phyloP scores from a whole-genome alignment of 75 land plant genomes.

The Sequoia sempervirens region DNA sequence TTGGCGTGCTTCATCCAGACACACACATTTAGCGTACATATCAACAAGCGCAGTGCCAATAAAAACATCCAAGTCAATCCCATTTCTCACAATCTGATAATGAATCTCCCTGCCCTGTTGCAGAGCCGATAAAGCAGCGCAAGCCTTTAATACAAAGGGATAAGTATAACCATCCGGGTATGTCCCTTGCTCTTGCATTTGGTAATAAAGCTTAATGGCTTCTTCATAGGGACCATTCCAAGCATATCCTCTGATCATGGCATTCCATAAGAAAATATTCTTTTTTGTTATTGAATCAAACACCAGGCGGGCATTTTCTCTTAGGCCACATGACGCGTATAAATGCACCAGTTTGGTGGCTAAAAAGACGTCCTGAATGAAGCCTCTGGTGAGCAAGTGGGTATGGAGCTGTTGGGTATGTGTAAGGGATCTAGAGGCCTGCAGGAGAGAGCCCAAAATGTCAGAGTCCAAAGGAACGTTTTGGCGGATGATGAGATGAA shows the following conservation, averaged over 20 bases:
- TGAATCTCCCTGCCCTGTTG: conserved; percentile 4
- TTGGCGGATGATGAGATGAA: not conserved
- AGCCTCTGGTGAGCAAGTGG: not conserved
- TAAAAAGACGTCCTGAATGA: not conserved
- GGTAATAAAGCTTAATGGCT: conserved; percentile 9
- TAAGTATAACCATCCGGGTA: conserved; percentile 5
- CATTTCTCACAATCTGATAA: not conserved
- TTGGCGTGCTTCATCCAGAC: not conserved
- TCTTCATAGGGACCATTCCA: conserved; percentile 9
- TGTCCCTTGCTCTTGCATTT: conserved; percentile 12
- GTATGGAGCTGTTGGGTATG: not conserved
- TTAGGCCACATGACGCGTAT: not conserved
- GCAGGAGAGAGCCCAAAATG: conserved; percentile 1
- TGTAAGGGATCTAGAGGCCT: not conserved
- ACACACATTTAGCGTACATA: conserved; percentile 14
- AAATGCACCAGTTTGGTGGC: not conserved
- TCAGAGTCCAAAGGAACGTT: not conserved
- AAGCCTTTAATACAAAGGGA: conserved; percentile 2
- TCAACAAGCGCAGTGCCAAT: conserved; percentile 11
- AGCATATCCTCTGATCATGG: conserved; percentile 15
- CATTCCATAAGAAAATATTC: conserved; percentile 17
- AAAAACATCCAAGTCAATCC: conserved; percentile 9
- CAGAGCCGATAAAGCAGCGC: not conserved
- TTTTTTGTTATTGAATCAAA: conserved; percentile 7
- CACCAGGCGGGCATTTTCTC: not conserved